Base-by-base conservation (phyloP, 2,329 filamentous ascomycete species). In the Knufia fluminis region DNA sequence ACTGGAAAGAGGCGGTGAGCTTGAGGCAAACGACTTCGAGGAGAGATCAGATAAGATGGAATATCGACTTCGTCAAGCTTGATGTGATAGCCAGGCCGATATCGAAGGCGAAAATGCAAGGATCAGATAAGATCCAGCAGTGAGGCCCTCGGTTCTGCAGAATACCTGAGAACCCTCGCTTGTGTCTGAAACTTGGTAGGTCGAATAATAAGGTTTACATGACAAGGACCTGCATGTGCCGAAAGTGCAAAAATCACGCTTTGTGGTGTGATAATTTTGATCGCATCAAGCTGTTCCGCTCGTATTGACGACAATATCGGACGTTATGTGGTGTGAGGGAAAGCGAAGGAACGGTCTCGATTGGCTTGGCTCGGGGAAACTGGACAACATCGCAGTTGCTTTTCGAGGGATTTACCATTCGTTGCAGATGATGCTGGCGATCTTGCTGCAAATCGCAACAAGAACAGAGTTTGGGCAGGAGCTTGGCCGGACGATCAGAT, bases 11-110 rank as follows among this genome's bases (percentile, higher is more conserved):
- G 3, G 44, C 23, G 33, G 33, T 20, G 31, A 46, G n/a, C 14
- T n/a, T 32, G 28, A 17, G n/a, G 24, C 16, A 17, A 14, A 22
- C 23, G 24, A 45, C 12, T 33, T 8, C 33, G 43, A 16, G 57
- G 54, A 23, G 54, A 48, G 43, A 52, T 63, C 57, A 46, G 52
- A 46, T 28, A 60, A 54, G 51, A 68, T 56, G 41, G 72, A 60
- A 54, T 45, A 3, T 45, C 6, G 42, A 7, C 72, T 67, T 52
- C 61, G 43, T 19, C 67, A 50, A 50, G 66, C 33, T 53, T 56
- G 26, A 45, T 20, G 4, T 4, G 31, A 3, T 19, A 8, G 12
- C 12, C 22, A 36, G 16, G 46, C 36, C 46, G 46, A 40, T 41
- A 31, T 48, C 23, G 46, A 41, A 41, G 36, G 20, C 22, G 41